Conservation (phyloP, 768 basidiomycete genomes). For the Dentipellis fragilis region DNA sequence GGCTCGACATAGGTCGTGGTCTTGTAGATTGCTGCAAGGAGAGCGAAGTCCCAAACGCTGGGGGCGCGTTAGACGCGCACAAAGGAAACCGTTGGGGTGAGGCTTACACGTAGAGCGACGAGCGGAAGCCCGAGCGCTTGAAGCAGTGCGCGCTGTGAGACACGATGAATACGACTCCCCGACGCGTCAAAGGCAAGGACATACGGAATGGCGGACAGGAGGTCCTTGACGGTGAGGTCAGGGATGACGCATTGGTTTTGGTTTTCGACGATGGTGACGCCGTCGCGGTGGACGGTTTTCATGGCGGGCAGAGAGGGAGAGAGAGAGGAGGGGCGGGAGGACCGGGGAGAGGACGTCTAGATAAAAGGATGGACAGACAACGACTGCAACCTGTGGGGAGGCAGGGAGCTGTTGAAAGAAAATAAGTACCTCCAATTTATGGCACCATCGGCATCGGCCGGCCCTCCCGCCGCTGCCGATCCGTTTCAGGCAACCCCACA, state of each 20-base stretch:
- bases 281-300: constrained; percentile 12
- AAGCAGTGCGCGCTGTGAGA: constrained; percentile 68
- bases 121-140: constrained; percentile 77
- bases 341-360: not conserved
- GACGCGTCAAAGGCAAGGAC: constrained; percentile 20
- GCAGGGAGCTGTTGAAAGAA: not conserved
- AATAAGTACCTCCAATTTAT: not conserved
- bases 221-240: constrained; percentile 79
- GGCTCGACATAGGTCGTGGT: constrained; percentile 53
- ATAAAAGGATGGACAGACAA: not conserved
- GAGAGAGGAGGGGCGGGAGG: not conserved
- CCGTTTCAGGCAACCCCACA: not conserved
- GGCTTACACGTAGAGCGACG: constrained; percentile 67
- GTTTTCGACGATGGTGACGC: constrained; percentile 23
- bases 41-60: constrained; percentile 66
- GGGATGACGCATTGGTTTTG: constrained; percentile 65
- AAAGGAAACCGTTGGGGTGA: constrained; percentile 1
- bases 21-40: constrained; percentile 64
- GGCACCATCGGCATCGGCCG: not conserved
- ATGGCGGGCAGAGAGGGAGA: constrained; percentile 1
- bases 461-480: not conserved
- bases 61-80: constrained; percentile 12
- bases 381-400: not conserved
- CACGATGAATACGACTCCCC: not conserved
- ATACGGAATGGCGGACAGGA: constrained; percentile 76